Evolutionary conservation across 108 stramenopile species (phyloP), one percentile per base, ranked within the genome.

Genomic region (Chaetoceros tenuissimus): DNA sequence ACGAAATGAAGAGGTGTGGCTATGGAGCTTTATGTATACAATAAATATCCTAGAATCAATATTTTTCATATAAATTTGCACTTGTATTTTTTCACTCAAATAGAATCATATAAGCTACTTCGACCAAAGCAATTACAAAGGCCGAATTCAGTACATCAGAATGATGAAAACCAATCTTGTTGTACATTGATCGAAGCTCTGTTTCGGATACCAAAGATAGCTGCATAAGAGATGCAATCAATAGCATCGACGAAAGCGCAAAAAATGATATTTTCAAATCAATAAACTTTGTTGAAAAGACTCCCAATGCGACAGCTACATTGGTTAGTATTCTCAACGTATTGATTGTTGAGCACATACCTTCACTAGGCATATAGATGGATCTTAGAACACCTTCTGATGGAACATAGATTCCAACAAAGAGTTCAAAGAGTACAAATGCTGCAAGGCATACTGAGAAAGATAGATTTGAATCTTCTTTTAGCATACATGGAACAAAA

Each of bases 361-460:
- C 56, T 25, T 72, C 65, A 22, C 66, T 49, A 26, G 80, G 75
- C 50, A 81, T 67, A 57, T 81, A 81, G 3, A 81, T 53, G 5
- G 80, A 77, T 46, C 80, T 69, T 51, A 81, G 72, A 16, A 81
- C 66, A 0, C 80, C 80, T 66, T 81, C 80, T 51, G 76, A 81
- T 26, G 80, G 80, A 65, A 58, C 67, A 60, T 71, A 73, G 31
- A 77, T 62, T 22, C 80, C 80, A 0, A 81, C 69, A 7, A 77
- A 44, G 51, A 81, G 62, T 46, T 81, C 80, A 51, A 69, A 77
- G 1, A 58, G 51, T 13, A 77, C 28, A 31, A 81, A 77, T 0
- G 76, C 53, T 3, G 43, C 46, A 3, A 81, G 55, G 2, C 70
- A 48, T 20, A 72, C 54, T 23, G 58, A 60, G 44, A 81, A 81